phyloP scores from a whole-genome alignment of 2,329 filamentous ascomycete genomes.

The Tolypocladium tropicale region DNA sequence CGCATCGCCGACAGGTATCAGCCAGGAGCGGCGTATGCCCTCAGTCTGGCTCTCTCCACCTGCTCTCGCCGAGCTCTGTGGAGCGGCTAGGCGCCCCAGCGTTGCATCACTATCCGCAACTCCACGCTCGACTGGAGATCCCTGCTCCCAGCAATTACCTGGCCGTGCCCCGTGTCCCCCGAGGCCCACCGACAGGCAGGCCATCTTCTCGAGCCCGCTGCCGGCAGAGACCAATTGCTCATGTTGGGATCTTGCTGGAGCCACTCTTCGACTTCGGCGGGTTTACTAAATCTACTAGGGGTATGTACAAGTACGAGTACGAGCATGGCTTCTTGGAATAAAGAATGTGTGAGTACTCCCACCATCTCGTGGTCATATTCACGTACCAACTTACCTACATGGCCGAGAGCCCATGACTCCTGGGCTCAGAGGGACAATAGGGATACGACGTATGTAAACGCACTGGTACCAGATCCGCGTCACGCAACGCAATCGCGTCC shows the following conservation, averaged over 20 bases:
- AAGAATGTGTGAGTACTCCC: background rate
- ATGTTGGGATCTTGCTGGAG: background rate
- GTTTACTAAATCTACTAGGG: background rate
- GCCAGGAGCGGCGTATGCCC: background rate
- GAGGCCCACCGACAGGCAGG: background rate
- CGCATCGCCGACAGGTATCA: background rate
- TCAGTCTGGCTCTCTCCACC: background rate
- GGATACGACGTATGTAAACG: background rate
- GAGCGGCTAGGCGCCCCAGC: background rate
- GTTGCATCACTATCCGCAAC: background rate
- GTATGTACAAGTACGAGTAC: background rate
- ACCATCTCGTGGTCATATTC: background rate
- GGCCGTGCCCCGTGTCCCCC: background rate
- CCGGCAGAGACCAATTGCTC: background rate
- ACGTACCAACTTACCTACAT: background rate
- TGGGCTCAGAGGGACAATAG: background rate
- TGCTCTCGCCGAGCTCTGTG: background rate
- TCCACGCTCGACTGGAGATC: background rate
- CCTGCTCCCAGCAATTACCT: background rate
- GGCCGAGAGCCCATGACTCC: too few species aligned
- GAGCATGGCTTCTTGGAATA: background rate
- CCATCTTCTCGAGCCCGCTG: background rate
- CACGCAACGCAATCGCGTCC: background rate
- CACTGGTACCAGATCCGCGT: background rate
- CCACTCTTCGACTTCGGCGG: background rate